phyloP scores from a whole-genome alignment of 495 filamentous ascomycete genomes.

The Staphylotrichum tortipilum region DNA sequence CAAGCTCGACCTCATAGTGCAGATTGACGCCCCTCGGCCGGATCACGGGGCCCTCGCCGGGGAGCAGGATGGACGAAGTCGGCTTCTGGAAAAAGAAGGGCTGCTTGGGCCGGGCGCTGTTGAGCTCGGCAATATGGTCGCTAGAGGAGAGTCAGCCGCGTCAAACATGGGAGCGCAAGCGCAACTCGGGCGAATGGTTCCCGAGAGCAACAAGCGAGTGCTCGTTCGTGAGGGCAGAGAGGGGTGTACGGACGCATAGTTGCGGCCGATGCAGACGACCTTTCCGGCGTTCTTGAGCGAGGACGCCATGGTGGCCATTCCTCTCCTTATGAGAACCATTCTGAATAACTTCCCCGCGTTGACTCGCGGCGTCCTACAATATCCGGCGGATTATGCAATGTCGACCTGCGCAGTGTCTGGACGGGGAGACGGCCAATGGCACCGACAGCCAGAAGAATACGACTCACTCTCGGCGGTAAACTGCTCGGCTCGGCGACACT shows the following conservation, averaged over 20 bases:
- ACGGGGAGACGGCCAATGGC: not conserved
- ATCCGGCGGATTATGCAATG: not conserved
- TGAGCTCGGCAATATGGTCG: constrained; percentile 90
- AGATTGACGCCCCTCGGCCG: constrained; percentile 71
- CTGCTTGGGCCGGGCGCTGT: constrained; percentile 73
- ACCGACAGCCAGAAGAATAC: not conserved
- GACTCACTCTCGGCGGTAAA: not conserved
- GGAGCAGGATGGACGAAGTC: constrained; percentile 67
- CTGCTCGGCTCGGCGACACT: not conserved
- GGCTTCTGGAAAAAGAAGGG: constrained; percentile 99
- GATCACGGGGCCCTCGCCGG: constrained; percentile 70
- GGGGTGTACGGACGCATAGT: constrained; percentile 70
- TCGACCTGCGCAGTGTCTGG: not conserved
- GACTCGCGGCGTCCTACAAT: not conserved
- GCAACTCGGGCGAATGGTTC: not conserved
- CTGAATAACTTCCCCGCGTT: constrained; percentile 13
- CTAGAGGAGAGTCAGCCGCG: constrained; percentile 37
- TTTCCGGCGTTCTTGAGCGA: constrained; percentile 67
- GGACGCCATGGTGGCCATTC: constrained; percentile 48
- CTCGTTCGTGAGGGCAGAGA: not conserved
- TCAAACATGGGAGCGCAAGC: not conserved
- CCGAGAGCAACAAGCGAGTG: too few relatives aligned
- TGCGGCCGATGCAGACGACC: constrained; percentile 94
- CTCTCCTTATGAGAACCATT: constrained; percentile 34
- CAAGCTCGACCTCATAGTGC: constrained; percentile 95